Conservation (phyloP, 305 asterid species). For the Rubia peregrina region DNA sequence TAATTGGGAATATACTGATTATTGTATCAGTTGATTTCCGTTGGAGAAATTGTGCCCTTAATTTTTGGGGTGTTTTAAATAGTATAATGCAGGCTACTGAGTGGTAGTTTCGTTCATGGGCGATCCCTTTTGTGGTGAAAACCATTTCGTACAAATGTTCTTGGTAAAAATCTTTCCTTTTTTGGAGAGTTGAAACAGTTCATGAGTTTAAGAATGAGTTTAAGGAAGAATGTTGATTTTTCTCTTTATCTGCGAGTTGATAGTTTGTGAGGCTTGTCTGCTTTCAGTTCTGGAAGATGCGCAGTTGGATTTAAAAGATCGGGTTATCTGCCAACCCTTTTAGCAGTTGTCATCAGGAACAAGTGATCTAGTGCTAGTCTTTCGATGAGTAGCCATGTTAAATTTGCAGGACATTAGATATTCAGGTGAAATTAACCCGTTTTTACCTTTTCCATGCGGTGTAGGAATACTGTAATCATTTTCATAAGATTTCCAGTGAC, state of each 20-base stretch:
- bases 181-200: not conserved
- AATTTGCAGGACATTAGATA: constrained; percentile 3
- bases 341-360: not conserved
- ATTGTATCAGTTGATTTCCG: not conserved
- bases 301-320: not conserved
- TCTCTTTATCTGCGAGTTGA: not conserved
- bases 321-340: not conserved
- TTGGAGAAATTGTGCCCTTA: not conserved
- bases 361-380: not conserved
- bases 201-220: not conserved
- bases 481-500: not conserved
- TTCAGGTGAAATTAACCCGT: not conserved
- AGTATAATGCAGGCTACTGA: not conserved
- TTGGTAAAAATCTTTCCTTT: not conserved
- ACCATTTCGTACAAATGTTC: not conserved
- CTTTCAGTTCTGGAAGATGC: not conserved
- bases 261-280: not conserved
- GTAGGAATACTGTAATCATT: not conserved
- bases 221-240: not conserved
- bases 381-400: not conserved
- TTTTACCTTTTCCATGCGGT: not conserved
- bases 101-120: not conserved
- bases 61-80: not conserved
- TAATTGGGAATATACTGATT: constrained; percentile 9
- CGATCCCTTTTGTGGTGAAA: not conserved